Evolutionary conservation across 371 early-diverging fungal species (phyloP).

Genomic region (Mucor saturninus): DNA sequence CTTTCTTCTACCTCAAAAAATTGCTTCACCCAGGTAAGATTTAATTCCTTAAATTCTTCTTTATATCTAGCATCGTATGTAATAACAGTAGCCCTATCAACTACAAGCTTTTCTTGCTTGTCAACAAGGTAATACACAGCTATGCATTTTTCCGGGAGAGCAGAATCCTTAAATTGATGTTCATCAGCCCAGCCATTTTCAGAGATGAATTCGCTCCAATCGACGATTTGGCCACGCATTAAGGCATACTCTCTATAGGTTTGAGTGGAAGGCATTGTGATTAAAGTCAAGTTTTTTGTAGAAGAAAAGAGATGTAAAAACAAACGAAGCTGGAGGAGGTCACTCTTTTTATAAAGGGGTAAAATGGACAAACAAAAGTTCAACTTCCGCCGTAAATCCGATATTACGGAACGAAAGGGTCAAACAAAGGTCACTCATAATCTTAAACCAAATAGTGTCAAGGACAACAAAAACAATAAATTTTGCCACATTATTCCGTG

Average conservation of each 20-base stretch:
- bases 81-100: constrained; percentile 11
- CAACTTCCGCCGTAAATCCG: constrained; percentile 2
- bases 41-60: constrained; percentile 24
- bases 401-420: background rate
- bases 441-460: background rate
- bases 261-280: background rate
- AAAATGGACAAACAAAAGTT: background rate
- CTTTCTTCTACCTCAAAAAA: constrained; percentile 21
- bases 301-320: background rate
- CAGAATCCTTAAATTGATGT: background rate
- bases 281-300: background rate
- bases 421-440: too few relatives aligned
- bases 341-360: background rate
- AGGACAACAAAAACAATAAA: background rate
- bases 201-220: constrained; percentile 18
- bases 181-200: constrained; percentile 7
- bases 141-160: constrained; percentile 10
- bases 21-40: constrained; percentile 19
- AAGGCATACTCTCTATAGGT: constrained; percentile 20
- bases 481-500: too few relatives aligned
- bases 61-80: constrained; percentile 24
- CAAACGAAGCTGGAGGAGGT: background rate
- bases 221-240: constrained; percentile 11
- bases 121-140: constrained; percentile 26
- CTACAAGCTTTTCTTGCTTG: constrained; percentile 1